phyloP scores from a whole-genome alignment of 345 rosid genomes.

The Hibiscus trionum region DNA sequence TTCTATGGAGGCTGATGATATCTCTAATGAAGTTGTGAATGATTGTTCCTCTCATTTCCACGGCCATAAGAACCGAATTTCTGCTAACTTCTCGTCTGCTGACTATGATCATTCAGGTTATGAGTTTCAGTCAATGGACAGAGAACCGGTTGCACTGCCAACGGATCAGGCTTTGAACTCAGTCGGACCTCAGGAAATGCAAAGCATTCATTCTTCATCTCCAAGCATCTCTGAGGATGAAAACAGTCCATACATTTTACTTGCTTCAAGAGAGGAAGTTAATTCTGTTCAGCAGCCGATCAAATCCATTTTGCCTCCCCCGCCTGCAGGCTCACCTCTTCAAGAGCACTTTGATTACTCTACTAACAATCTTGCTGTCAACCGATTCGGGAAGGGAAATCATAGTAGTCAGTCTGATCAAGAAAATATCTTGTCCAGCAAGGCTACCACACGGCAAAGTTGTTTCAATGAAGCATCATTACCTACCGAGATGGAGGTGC shows the following conservation, averaged over 20 bases:
- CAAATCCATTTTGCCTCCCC: conserved; percentile 30
- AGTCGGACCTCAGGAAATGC: conserved; percentile 57
- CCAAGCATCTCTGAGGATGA: conserved; percentile 58
- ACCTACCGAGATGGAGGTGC: conserved; percentile 72
- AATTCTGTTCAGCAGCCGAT: conserved; percentile 26
- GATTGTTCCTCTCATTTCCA: conserved; percentile 24
- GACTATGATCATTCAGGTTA: conserved; percentile 65
- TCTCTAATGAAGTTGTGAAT: conserved; percentile 28
- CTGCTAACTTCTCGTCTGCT: conserved; percentile 62
- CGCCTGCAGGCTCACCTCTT: conserved; percentile 52
- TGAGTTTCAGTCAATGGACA: conserved; percentile 56
- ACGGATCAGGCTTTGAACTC: conserved; percentile 33
- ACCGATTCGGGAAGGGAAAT: conserved; percentile 58
- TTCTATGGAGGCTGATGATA: conserved; percentile 26
- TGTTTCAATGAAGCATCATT: conserved; percentile 56
- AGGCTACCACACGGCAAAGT: conserved; percentile 46
- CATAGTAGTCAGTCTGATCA: conserved; percentile 72
- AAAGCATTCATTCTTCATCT: conserved; percentile 47
- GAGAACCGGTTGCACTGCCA: conserved; percentile 31
- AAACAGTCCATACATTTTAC: conserved; percentile 43
- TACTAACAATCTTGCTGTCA: conserved; percentile 37
- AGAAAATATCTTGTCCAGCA: conserved; percentile 45
- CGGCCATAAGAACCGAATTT: conserved; percentile 23
- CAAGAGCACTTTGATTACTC: conserved; percentile 56
- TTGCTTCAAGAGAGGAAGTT: conserved; percentile 21